Base-by-base conservation (phyloP, 2,329 filamentous ascomycete genomes). In the Lasiodiplodia sp. region DNA sequence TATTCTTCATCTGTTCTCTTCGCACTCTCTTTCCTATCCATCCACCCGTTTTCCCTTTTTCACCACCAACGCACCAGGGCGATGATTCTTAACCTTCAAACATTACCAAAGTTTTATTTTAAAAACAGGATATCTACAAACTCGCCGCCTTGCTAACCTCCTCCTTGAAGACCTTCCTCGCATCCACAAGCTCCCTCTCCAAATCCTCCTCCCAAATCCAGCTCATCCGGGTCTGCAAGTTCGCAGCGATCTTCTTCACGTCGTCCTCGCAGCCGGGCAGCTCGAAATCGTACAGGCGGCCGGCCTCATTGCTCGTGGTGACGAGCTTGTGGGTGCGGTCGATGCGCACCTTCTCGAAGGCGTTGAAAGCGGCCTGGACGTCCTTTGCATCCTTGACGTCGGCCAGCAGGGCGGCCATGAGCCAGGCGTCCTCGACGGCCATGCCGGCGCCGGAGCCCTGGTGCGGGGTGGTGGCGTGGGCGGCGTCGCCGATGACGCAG, bases 361-460 rank as follows among this genome's bases (percentile, higher is more conserved):
- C 79, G 31, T 69, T 62, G 67, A 83, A 81, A 0, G 79, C 80
- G 28, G 68, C 69, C 68, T 74, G 72, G 3, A 82, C 69, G 38
- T 31, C 57, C 3, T 60, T 37, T 0, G 62, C 18, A 1, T 18
- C 8, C 16, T n/a, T n/a, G 2, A n/a, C 69, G 3, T 52, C 49
- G 18, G 70, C 71, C 53, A 85, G 71, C 3, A 83, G 70, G 10
- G 73, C 73, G 10, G 78, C 78, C 34, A 86, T 75, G 1, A 82
- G 73, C 25, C 84, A 78, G 1, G 82, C 83, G 69, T 88, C 87
- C 74, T 88, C 87, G 67, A 88, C 81, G 16, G 85, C 86, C 73
- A 85, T 83, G 2, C 86, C 85, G 1, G 87, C 87, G 6, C 87
- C 87, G 0, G 86, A 82, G 3, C 87, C 87, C 11, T 86, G 83